phyloP scores from a whole-genome alignment of 1,139 yeast species.

The Nakaseomyces uthaithaninus region DNA sequence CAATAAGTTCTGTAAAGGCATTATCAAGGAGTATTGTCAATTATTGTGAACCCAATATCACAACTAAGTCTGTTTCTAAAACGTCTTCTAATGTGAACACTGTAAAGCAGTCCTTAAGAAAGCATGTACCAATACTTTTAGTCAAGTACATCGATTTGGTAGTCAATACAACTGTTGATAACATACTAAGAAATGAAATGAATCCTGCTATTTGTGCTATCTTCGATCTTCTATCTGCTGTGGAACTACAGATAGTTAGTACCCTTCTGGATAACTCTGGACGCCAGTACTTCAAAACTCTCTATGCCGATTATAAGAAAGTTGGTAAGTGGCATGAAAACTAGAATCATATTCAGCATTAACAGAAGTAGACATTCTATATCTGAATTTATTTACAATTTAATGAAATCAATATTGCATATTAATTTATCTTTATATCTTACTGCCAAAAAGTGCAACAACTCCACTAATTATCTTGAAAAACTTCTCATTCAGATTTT shows the following conservation, averaged over 20 bases:
- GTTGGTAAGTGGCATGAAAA: conserved; percentile 79
- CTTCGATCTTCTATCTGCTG: conserved; percentile 60
- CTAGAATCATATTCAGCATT: too few species aligned
- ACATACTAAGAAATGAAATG: conserved; percentile 44
- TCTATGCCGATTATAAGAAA: conserved; percentile 66
- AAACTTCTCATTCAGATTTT: conserved; percentile 20
- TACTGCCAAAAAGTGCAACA: neutral
- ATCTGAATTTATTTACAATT: neutral
- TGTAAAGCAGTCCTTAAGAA: conserved; percentile 53
- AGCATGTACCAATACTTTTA: conserved; percentile 54
- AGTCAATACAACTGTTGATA: conserved; percentile 43
- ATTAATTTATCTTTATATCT: conserved; percentile 3
- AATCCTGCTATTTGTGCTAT: conserved; percentile 52
- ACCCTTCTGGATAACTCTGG: conserved; percentile 66
- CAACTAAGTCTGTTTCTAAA: conserved; percentile 20
- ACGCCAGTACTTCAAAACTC: conserved; percentile 53
- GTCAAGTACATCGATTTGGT: conserved; percentile 47
- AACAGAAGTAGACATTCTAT: neutral
- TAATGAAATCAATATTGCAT: neutral
- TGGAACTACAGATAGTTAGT: conserved; percentile 59
- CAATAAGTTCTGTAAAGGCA: conserved; percentile 35
- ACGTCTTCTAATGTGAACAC: conserved; percentile 50
- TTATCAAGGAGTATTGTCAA: conserved; percentile 55
- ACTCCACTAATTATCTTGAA: conserved; percentile 8
- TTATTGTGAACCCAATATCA: conserved; percentile 57